phyloP scores from a whole-genome alignment of 257 asterid species.

The Gynochthodes officinalis region DNA sequence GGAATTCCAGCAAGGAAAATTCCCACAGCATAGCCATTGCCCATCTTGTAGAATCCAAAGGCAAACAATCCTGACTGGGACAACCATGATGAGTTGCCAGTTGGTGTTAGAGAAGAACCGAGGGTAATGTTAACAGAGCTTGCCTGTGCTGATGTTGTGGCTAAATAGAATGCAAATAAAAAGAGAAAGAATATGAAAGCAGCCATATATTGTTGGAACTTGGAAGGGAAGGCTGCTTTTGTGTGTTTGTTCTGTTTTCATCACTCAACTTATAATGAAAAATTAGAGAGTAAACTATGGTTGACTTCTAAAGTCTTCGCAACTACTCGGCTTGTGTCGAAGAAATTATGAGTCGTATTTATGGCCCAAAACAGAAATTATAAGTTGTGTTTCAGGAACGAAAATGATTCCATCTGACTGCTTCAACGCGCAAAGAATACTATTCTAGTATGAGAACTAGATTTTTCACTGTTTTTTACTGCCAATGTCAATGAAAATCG shows the following conservation, averaged over 20 bases:
- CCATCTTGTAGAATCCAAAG: constrained; percentile 24
- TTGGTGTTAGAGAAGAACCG: constrained; percentile 44
- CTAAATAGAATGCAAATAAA: constrained; percentile 9
- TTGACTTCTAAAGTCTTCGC: too few relatives aligned
- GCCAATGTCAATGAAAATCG: too few relatives aligned
- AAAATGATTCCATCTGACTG: too few relatives aligned
- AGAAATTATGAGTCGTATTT: too few relatives aligned
- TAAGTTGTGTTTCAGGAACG: too few relatives aligned
- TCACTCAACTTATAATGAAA: not conserved
- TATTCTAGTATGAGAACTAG: too few relatives aligned
- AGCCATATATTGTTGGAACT: too few relatives aligned
- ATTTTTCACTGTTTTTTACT: too few relatives aligned
- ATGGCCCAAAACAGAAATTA: too few relatives aligned
- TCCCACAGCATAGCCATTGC: constrained; percentile 22
- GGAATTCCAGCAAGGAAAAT: constrained; percentile 11
- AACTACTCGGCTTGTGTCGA: too few relatives aligned
- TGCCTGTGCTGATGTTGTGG: constrained; percentile 29
- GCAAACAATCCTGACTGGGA: constrained; percentile 19
- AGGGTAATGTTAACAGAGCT: constrained; percentile 26
- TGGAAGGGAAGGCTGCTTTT: not conserved
- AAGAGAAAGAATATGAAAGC: too few relatives aligned
- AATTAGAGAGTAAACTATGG: not conserved
- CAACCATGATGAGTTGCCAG: constrained; percentile 18
- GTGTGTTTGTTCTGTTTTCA: not conserved
- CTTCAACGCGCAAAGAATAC: too few relatives aligned